Base-by-base conservation (phyloP, 108 stramenopile species). In the Pseudonitzschia multiseries region DNA sequence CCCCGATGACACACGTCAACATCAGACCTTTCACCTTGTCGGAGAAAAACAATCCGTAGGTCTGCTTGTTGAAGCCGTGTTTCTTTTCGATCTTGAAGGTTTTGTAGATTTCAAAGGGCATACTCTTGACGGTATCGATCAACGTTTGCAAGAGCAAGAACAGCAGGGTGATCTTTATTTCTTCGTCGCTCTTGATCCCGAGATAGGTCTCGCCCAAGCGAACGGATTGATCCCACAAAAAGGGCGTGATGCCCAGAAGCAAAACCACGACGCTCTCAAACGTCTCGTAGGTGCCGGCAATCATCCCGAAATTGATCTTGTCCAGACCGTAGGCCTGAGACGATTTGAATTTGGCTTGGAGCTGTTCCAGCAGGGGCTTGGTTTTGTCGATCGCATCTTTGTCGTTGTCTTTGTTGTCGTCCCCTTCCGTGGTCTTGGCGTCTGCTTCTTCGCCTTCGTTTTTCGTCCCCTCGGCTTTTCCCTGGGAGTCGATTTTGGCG, bases 1-100 rank as follows among this genome's bases (percentile, higher is more conserved):
- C 87, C 17, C 96, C 97, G 71, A 99, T 85, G 20, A 88, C 76
- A n/a, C 81, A 83, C 51, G 85, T 80, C 21, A 99, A 71, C 9
- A 80, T 68, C 28, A 99, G 74, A 22, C 86, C 79, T 78, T 98
- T 97, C 70, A 97, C 42, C 82, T 96, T 96, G 81, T 99, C 99
- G 20, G 84, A 82, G 26, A 96, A 71, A 84, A 96, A 99, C 22
- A 98, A 76, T 24, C 84, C 81, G 4, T 83, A 64, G 8, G 98
- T 98, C 68, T 87, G 87, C 75, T 97, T 98, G 90, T 99, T 99
- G 83, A 99, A 99, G 41, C 98, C 98, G 73, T 99, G 99, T 65
- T 92, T 87, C 65, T 83, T 89, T 75, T 99, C 98, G 63, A 99
- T 93, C 27, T 91, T 77, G 76, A 99, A 99, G 12, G 96, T 96